Base-by-base conservation (phyloP, 139 green algal genomes). In the Chlorella sp. region DNA sequence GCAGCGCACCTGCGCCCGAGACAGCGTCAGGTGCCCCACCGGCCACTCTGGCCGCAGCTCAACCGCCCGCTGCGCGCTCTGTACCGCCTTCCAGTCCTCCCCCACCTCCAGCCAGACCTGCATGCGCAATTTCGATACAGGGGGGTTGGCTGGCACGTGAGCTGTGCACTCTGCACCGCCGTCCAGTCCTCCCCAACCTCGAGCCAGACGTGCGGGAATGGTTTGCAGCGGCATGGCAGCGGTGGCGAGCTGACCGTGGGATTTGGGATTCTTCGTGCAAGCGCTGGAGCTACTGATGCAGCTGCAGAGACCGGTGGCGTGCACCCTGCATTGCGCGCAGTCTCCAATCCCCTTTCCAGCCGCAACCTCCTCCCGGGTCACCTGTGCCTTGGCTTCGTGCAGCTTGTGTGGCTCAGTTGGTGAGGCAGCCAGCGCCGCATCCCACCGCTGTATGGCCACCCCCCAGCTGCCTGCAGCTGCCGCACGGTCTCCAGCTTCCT, bases 371-470 rank as follows among this genome's bases (percentile, higher is more conserved):
- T 54, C 20, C 13, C 26, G 2, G 41, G 41, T 6, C 56, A 87
- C 83, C 76, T 87, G 83, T 11, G 83, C 83, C 28, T 84, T 84
- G 1, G 41, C 19, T 41, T 87, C 83, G 14, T 83, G 83, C 28
- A 87, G 73, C 48, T 69, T 62, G 73, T 73, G 38, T 3, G 83
- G 36, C 0, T 81, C 67, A 3, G 46, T 26, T 26, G 83, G 56
- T 1, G 30, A 32, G 6, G 40, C 30, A 30, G 76, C 65, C 51
- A 87, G 40, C 2, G 83, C 83, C 16, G 56, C 51, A 64, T 87
- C 73, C 83, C 83, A 87, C 28, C 76, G 56, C 34, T 68, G 46
- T 40, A 87, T 28, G 1, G 83, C 83, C 9, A 11, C 5, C 0
- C 73, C 60, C 69, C 70, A 87, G 6, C 77, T 32, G 30, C 76